Base-by-base conservation (phyloP, 768 basidiomycete species). In the Tricholoma furcatifolium region DNA sequence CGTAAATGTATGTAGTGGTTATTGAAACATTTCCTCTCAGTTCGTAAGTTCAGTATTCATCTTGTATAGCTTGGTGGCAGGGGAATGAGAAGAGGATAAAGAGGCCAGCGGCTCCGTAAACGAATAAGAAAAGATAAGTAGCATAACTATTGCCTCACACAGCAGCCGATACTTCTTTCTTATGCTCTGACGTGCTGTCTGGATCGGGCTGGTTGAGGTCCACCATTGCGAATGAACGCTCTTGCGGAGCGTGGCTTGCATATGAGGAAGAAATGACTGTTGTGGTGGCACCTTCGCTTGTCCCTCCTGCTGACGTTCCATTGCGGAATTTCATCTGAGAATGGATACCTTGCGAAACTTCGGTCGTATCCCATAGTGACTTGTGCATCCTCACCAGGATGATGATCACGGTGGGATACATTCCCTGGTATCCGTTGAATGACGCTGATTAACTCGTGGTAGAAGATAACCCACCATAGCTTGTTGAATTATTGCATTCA, bases 331-430 rank as follows among this genome's bases (percentile, higher is more conserved):
- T 47, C 9, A 51, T 41, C 7, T 43, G 30, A 11, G 52, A 40
- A 9, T 35, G 34, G 10, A 57, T 15, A 10, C 36, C 45, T 34
- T 58, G 24, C 0, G 57, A 55, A 17, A 66, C 43, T 42, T 65
- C 62, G 4, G 48, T 52, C 6, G 64, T 57, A 32, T 66, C 66
- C 58, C 63, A 67, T n/a, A 66, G 40, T 2, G 62, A 65, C 39
- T 61, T 65, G 20, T 65, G 64, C 52, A 66, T 57, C 47, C 65
- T 60, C 17, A 68, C 67, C 14, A 68, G 62, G n/a, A 68, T 61
- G 24, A 67, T 57, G 18, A 68, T 66, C 8, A 55, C 54, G 8
- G 65, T 68, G 27, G 63, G 67, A 50, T 67, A 67, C 56, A 67
- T 67, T 43, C 65, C 65, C 66, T 65, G 41, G 10, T 32, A 36